Conservation (phyloP, 495 filamentous ascomycete species). For the Aspergillus sparsus region DNA sequence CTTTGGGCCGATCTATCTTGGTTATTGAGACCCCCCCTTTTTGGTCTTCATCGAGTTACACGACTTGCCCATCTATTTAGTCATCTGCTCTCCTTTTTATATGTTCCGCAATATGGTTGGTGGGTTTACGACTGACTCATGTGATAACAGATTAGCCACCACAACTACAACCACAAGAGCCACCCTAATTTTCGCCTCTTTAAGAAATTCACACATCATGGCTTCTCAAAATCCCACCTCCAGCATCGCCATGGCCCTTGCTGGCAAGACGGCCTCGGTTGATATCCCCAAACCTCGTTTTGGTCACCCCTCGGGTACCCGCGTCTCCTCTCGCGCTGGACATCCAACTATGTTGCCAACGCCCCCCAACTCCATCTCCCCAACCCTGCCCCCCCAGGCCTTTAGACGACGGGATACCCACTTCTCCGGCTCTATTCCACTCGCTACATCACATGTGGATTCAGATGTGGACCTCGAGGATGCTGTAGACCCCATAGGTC, state of each 20-base stretch:
- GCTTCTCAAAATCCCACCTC: slow-evolving; percentile 51
- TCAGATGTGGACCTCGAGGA: slow-evolving; percentile 88
- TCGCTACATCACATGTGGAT: slow-evolving; percentile 68
- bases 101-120: slow-evolving; percentile 13
- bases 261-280: slow-evolving; percentile 61
- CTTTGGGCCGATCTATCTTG: slow-evolving; percentile 1
- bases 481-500: slow-evolving; percentile 54
- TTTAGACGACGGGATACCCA: slow-evolving; percentile 53
- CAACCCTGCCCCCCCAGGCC: slow-evolving; percentile 78
- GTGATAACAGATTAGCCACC: slow-evolving; percentile 30
- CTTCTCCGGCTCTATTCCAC: slow-evolving; percentile 50
- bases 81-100: slow-evolving; percentile 14
- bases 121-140: slow-evolving; percentile 27
- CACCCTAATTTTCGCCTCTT: slow-evolving; percentile 10
- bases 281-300: slow-evolving; percentile 72
- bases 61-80: neutral
- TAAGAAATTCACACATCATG: slow-evolving; percentile 38
- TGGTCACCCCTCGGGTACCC: slow-evolving; percentile 63
- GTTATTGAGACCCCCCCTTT: slow-evolving; percentile 14
- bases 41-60: neutral
- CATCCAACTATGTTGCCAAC: slow-evolving; percentile 72
- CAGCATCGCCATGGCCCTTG: slow-evolving; percentile 64
- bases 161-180: neutral
- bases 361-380: slow-evolving; percentile 95
- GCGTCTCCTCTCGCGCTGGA: slow-evolving; percentile 55